Conservation (phyloP, 2,329 filamentous ascomycete species). For the Hypoxylon sp. region DNA sequence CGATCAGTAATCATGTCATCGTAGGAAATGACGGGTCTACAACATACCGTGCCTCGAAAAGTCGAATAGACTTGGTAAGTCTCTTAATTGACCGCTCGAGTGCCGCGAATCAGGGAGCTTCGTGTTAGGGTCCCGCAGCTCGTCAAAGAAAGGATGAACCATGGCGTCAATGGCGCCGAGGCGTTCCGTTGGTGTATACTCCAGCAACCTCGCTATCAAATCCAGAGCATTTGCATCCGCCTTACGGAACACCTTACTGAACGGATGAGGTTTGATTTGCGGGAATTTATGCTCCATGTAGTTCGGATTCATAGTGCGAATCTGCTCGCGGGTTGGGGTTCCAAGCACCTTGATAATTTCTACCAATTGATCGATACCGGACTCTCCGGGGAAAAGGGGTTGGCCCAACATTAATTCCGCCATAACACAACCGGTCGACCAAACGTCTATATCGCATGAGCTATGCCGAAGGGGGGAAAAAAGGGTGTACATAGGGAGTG, state of each 20-base stretch:
- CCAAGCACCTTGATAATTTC: conserved; percentile 99
- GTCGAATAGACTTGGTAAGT: conserved; percentile 90
- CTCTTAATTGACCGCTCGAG: conserved; percentile 82
- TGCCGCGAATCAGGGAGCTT: conserved; percentile 95
- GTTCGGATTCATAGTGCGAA: conserved; percentile 99
- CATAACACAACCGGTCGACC: conserved; percentile 99
- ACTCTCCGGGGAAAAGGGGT: conserved; percentile 97
- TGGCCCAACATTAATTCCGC: conserved; percentile 99
- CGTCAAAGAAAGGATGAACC: conserved; percentile 99
- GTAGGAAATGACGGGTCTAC: conserved; percentile 3
- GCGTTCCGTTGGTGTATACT: conserved; percentile 97
- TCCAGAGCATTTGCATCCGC: conserved; percentile 94
- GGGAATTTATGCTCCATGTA: conserved; percentile 99
- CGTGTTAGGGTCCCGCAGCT: conserved; percentile 91
- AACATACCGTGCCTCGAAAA: conserved; percentile 91
- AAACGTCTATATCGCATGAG: conserved; percentile 79
- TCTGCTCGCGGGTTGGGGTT: conserved; percentile 96
- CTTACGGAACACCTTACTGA: conserved; percentile 99
- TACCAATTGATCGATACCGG: conserved; percentile 97
- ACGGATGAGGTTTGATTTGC: conserved; percentile 99
- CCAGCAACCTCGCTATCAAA: conserved; percentile 90
- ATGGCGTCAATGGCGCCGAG: conserved; percentile 95
- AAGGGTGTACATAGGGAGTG: conserved; percentile 40
- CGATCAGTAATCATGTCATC: conserved; percentile 46
- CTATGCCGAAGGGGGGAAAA: conserved; percentile 12